These are phyloP conservation scores for Diaporthe sp. DNA, from an alignment of 2,329 filamentous ascomycete genomes.

Conservation along the genomic window DNA sequence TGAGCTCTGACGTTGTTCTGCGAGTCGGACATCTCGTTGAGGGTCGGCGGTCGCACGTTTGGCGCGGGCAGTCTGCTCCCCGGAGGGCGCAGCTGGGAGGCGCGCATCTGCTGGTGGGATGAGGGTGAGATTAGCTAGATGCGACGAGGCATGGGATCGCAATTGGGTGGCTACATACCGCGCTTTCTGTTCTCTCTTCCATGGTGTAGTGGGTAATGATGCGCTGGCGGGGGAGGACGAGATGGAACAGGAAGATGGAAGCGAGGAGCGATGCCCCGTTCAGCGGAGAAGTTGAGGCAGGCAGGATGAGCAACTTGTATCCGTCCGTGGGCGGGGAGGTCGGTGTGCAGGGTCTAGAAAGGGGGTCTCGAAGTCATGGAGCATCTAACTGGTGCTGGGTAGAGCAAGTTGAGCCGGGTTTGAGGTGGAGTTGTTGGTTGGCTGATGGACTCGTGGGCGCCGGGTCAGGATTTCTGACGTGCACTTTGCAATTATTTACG, in stretches of 20 bases:
- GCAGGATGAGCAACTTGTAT: conserved; percentile 42
- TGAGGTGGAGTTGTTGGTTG: conserved; percentile 33
- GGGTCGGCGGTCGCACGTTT: conserved; percentile 46
- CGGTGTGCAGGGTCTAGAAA: conserved; percentile 3
- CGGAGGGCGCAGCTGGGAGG: conserved; percentile 44
- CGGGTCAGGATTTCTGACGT: conserved; percentile 12
- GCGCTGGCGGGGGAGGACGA: conserved; percentile 41
- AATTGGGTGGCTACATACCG: conserved; percentile 46
- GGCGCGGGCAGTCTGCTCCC: conserved; percentile 43
- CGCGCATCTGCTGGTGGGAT: conserved; percentile 42
- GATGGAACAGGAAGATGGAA: conserved; percentile 40
- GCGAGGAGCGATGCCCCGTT: conserved; percentile 42
- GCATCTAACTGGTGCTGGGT: neutral
- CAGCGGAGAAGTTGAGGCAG: conserved; percentile 39
- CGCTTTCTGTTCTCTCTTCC: conserved; percentile 52
- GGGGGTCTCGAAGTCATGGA: conserved; percentile 11
- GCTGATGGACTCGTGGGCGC: neutral
- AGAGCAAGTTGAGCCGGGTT: conserved; percentile 28
- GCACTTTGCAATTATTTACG: conserved; percentile 36
- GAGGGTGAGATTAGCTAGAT: conserved; percentile 5
- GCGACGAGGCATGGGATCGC: neutral
- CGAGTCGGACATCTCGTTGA: conserved; percentile 71
- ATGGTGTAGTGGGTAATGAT: conserved; percentile 48
- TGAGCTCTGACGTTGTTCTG: conserved; percentile 69
- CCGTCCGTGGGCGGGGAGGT: conserved; percentile 6